These are phyloP conservation scores for Huntiella moniliformis DNA, from an alignment of 2,329 filamentous ascomycete genomes.

Conservation along the genomic window DNA sequence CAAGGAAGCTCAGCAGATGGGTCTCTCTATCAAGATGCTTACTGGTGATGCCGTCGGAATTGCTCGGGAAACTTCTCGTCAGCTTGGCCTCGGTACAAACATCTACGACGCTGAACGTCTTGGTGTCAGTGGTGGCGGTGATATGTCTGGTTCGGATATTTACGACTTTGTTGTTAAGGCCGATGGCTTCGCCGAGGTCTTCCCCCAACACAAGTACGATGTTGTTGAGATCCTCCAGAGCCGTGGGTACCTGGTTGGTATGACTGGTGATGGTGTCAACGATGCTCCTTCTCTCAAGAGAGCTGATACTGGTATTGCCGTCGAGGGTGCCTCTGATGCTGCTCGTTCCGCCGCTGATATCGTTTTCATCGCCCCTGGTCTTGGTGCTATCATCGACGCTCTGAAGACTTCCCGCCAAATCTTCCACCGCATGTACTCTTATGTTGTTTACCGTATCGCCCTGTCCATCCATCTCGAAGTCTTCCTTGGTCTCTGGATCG, in stretches of 20 bases:
- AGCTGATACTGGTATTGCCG: slow-evolving; percentile 89
- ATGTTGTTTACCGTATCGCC: slow-evolving; percentile 88
- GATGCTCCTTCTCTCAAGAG: slow-evolving; percentile 85
- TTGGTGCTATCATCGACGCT: slow-evolving; percentile 82
- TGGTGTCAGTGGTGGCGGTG: slow-evolving; percentile 72
- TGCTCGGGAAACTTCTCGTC: slow-evolving; percentile 75
- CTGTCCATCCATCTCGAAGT: slow-evolving; percentile 81
- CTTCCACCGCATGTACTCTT: slow-evolving; percentile 93
- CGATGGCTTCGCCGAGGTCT: slow-evolving; percentile 86
- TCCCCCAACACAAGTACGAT: slow-evolving; percentile 89
- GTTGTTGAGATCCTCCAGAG: slow-evolving; percentile 87
- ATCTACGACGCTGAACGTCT: slow-evolving; percentile 87
- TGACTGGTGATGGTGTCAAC: slow-evolving; percentile 94
- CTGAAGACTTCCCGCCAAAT: slow-evolving; percentile 87
- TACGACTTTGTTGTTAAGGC: slow-evolving; percentile 93
- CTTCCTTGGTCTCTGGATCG: slow-evolving; percentile 82
- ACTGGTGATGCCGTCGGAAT: slow-evolving; percentile 90
- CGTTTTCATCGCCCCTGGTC: slow-evolving; percentile 78
- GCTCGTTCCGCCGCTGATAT: slow-evolving; percentile 84
- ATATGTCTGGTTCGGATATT: slow-evolving; percentile 84
- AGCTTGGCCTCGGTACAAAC: slow-evolving; percentile 81
- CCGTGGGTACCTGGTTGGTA: slow-evolving; percentile 82
- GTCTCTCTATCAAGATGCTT: slow-evolving; percentile 88
- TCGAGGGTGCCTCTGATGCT: slow-evolving; percentile 80
- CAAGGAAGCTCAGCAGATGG: slow-evolving; percentile 71